Base-by-base conservation (phyloP, 1,139 yeast species). In the Debaryomycetaceae sp. region DNA sequence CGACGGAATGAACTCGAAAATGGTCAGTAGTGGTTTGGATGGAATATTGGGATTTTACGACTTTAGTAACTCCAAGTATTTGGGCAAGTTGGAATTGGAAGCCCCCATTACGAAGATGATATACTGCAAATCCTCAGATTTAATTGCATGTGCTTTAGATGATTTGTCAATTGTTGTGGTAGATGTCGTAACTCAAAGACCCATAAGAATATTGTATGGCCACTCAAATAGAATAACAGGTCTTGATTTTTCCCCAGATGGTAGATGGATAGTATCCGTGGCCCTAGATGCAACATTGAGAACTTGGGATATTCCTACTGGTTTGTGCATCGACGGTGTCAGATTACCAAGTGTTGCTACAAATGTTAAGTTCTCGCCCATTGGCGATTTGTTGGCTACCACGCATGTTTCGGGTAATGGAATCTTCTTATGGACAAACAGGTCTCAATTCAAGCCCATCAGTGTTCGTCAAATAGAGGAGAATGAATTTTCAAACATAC, bases 251-350 rank as follows among this genome's bases (percentile, higher is more conserved):
- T 84, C 96, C 6, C 96, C 97, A 4, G 95, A 91, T 63, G 98
- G 97, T 36, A 81, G 98, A 63, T 95, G 98, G 98, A 71, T 95
- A 38, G 84, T 95, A 9, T 83, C 95, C 23, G 83, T 89, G 0
- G 79, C 90, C 1, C 72, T 91, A 49, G 99, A 95, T 62, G 76
- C 89, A 1, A 91, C 99, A 0, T 75, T 95, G 44, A 78, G 99
- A 58, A 90, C 97, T 0, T 95, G 99, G 99, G 99, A 95, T 63
- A 76, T 95, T 49, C 98, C 99, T 33, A 87, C 97, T 3, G 99
- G 99, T 42, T 90, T 93, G 1, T 91, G 98, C 65, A 90, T 95
- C 48, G 99, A 95, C 66, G 98, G 97, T 50, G 84, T 93, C 13
- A 71, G 75, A 43, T 76, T 93, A 36, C 84, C 87, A 2, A 80